Percentiles rank a stretch among this genome's conserved stretches.
These are phyloP conservation scores for Pseudoscleropodium purum DNA, from an alignment of 225 moss, liverwort and hornwort species.

Conservation along the genomic window DNA sequence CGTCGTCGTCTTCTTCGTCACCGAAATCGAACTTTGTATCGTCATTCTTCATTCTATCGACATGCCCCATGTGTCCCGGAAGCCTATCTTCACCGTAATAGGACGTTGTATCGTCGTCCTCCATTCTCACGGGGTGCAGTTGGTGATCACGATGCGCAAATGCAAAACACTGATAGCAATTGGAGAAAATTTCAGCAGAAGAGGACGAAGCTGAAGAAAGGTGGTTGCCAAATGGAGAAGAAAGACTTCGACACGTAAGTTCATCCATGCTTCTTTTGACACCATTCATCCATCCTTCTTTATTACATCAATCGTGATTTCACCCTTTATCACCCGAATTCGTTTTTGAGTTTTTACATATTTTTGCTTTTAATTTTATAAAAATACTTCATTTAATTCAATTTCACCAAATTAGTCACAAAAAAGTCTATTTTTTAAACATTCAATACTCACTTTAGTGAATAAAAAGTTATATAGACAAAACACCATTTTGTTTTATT, in stretches of 20 bases:
- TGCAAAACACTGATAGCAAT: neutral
- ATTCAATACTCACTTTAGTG: no score
- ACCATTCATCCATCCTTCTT: neutral
- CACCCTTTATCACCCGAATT: no score
- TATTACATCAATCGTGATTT: no score
- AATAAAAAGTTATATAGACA: no score
- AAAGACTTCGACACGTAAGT: neutral
- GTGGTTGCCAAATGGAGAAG: neutral
- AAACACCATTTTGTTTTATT: no score
- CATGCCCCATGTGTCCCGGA: no score
- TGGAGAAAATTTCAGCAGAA: neutral
- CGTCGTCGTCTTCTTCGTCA: constrained; percentile 15
- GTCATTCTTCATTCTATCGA: neutral
- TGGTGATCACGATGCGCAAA: neutral
- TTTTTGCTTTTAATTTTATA: no score
- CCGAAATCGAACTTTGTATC: constrained; percentile 11
- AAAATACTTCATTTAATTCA: no score
- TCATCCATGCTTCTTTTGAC: neutral
- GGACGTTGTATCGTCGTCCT: neutral
- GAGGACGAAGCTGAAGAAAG: neutral
- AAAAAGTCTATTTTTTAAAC: no score
- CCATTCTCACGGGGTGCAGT: neutral
- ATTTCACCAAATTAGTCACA: no score
- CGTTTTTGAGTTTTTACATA: neutral
- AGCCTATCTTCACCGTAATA: constrained; percentile 5